These are phyloP conservation scores for Chimonanthus praecox DNA, from an alignment of 164 flowering plant species.

Conservation along the genomic window DNA sequence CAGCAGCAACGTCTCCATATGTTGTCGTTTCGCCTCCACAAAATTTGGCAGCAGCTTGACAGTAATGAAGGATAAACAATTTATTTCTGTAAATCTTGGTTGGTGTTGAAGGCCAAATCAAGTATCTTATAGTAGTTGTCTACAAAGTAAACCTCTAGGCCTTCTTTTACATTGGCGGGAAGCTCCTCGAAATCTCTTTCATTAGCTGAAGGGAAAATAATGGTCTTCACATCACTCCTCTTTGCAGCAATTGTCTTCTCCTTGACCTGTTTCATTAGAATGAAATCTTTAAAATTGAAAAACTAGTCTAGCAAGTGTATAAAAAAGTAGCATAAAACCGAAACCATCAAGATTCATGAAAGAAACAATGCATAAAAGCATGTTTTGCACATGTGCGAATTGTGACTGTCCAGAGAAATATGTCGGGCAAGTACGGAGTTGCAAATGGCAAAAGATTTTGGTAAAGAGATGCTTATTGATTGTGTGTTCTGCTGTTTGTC, in stretches of 20 bases:
- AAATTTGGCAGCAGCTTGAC: no score
- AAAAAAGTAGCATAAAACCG: not conserved
- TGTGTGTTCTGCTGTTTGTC: no score
- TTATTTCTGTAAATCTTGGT: conserved; percentile 16
- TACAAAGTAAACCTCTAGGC: conserved; percentile 88
- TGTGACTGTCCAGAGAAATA: no score
- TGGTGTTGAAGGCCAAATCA: conserved; percentile 52
- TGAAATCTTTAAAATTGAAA: not conserved
- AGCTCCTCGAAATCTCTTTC: conserved; percentile 89
- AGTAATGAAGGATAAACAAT: no score
- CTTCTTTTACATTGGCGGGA: conserved; percentile 80
- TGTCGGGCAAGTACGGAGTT: no score
- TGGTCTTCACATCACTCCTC: conserved; percentile 78
- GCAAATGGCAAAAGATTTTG: no score
- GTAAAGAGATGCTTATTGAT: no score
- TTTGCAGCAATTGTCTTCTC: conserved; percentile 97
- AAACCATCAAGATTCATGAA: not conserved
- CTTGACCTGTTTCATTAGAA: conserved; percentile 55
- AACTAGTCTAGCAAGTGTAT: not conserved
- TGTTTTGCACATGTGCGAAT: no score
- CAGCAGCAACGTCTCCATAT: no score
- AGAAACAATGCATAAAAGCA: no score
- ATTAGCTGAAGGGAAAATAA: conserved; percentile 87
- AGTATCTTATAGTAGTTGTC: conserved; percentile 72
- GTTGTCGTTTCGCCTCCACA: no score